Percentiles rank a stretch among this genome's conserved stretches.
phyloP scores from a whole-genome alignment of 257 asterid genomes.

The Solanum rostratum region DNA sequence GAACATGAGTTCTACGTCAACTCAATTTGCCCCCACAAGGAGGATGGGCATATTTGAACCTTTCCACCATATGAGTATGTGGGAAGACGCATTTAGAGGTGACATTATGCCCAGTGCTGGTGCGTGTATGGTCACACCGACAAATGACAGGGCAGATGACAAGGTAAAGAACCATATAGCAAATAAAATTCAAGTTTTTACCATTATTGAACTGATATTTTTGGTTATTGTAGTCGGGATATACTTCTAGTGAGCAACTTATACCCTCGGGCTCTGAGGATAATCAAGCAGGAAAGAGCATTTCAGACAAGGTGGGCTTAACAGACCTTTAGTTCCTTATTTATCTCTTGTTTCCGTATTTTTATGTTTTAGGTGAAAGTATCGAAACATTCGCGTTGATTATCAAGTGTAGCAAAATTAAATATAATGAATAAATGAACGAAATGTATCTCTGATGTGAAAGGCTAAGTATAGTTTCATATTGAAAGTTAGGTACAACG shows the following conservation, averaged over 20 bases:
- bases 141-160: slow-evolving; percentile 37
- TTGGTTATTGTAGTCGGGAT: slow-evolving; percentile 3
- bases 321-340: background rate
- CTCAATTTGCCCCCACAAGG: slow-evolving; percentile 62
- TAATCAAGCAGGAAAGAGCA: slow-evolving; percentile 2
- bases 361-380: background rate
- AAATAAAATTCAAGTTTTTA: background rate
- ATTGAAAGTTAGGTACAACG: slow-evolving; percentile 46
- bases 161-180: slow-evolving; percentile 31
- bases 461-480: background rate
- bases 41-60: slow-evolving; percentile 61
- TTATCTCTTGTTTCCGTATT: background rate
- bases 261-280: slow-evolving; percentile 1
- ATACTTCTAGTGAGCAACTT: slow-evolving; percentile 5
- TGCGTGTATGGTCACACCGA: slow-evolving; percentile 26
- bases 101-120: slow-evolving; percentile 35
- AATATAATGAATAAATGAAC: background rate
- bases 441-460: background rate
- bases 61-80: slow-evolving; percentile 61
- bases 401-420: background rate
- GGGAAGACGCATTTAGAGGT: slow-evolving; percentile 61
- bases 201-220: background rate
- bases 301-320: background rate
- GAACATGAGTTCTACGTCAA: slow-evolving; percentile 52
- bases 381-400: background rate